phyloP scores from a whole-genome alignment of 768 basidiomycete species.

The Tricholoma bakamatsutake region DNA sequence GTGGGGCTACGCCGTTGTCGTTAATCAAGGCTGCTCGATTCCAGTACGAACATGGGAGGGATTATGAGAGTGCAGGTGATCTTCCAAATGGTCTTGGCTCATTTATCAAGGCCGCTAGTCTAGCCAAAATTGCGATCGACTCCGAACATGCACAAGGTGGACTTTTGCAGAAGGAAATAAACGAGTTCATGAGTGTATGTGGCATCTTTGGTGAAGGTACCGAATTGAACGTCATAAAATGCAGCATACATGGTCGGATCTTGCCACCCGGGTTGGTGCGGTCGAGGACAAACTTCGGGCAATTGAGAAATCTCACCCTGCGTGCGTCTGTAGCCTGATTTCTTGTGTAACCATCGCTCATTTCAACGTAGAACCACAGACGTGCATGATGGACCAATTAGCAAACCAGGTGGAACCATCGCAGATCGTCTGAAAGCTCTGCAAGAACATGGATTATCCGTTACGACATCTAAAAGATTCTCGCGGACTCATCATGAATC shows the following conservation, averaged over 20 bases:
- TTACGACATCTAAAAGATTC: slow-evolving; percentile 50
- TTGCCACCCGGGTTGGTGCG: slow-evolving; percentile 28
- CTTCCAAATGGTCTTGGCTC: slow-evolving; percentile 54
- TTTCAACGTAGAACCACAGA: slow-evolving; percentile 11
- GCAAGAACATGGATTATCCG: slow-evolving; percentile 63
- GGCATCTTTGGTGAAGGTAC: background rate
- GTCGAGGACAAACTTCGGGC: slow-evolving; percentile 44
- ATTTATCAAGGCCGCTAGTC: slow-evolving; percentile 55
- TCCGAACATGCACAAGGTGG: slow-evolving; percentile 54
- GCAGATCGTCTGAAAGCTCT: slow-evolving; percentile 78
- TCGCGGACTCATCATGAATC: slow-evolving; percentile 48
- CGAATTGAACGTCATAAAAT: background rate
- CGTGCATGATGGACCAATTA: slow-evolving; percentile 32
- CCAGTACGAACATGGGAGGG: slow-evolving; percentile 48
- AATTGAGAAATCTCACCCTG: slow-evolving; percentile 30
- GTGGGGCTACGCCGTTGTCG: slow-evolving; percentile 52
- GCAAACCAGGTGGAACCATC: slow-evolving; percentile 59
- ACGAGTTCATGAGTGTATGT: slow-evolving; percentile 61
- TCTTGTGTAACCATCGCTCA: slow-evolving; percentile 4
- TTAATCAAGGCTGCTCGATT: slow-evolving; percentile 59
- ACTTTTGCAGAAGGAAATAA: slow-evolving; percentile 55
- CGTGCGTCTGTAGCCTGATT: slow-evolving; percentile 21
- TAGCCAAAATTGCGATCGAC: slow-evolving; percentile 54
- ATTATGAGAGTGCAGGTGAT: slow-evolving; percentile 51
- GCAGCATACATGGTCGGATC: slow-evolving; percentile 34